These are phyloP conservation scores for Mycosphaerelloides madeirae DNA, from an alignment of 2,329 filamentous ascomycete species.

Conservation along the genomic window DNA sequence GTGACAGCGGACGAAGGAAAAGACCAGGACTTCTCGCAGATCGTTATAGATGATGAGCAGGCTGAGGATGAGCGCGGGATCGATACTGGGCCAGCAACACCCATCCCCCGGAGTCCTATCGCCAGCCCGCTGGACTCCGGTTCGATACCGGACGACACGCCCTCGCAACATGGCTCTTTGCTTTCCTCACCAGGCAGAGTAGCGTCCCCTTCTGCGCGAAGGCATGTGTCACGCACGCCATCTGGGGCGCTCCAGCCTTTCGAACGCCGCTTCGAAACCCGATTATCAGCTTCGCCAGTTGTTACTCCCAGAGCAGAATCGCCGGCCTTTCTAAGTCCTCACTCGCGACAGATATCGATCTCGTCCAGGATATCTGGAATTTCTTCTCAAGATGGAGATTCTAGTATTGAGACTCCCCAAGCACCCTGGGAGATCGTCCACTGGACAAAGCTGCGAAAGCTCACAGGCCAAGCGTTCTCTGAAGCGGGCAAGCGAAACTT, in stretches of 20 bases:
- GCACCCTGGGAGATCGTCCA: constrained; percentile 94
- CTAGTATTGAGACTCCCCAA: constrained; percentile 49
- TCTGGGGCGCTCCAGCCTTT: constrained; percentile 87
- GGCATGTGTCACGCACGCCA: constrained; percentile 62
- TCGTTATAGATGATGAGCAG: constrained; percentile 10
- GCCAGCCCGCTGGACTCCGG: constrained; percentile 66
- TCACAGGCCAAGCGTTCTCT: constrained; percentile 85
- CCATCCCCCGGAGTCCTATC: constrained; percentile 28
- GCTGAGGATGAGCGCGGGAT: constrained; percentile 10
- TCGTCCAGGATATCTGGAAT: constrained; percentile 55
- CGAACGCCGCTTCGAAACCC: constrained; percentile 87
- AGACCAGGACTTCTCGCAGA: constrained; percentile 23
- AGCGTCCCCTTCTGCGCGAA: constrained; percentile 55
- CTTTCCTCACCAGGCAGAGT: constrained; percentile 67
- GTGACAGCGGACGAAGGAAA: constrained; percentile 9
- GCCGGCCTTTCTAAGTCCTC: constrained; percentile 68
- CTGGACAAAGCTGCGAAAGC: constrained; percentile 89
- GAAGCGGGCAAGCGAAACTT: constrained; percentile 90
- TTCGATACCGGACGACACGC: constrained; percentile 77
- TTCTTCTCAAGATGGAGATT: constrained; percentile 60
- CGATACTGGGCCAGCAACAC: constrained; percentile 22
- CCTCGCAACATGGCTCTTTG: constrained; percentile 65
- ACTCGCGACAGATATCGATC: constrained; percentile 62
- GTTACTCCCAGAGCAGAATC: constrained; percentile 66
- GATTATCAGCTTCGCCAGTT: constrained; percentile 62